A percentile compares a stretch with the other conserved stretches of the same genome.
Conservation (phyloP, 768 basidiomycete species). For the Boletus vinaceobasis region DNA sequence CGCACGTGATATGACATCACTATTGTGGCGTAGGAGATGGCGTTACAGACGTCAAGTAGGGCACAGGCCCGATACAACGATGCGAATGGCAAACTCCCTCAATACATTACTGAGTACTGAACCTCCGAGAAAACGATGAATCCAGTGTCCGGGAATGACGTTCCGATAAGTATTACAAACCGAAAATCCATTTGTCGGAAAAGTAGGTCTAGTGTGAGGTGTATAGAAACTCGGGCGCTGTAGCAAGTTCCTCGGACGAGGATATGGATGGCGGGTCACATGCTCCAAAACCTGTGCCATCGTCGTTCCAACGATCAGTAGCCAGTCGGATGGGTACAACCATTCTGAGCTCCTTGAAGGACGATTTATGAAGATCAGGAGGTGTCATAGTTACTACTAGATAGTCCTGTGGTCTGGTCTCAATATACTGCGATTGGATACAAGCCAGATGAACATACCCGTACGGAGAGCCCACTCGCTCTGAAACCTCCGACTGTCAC, state of each 20-base stretch:
- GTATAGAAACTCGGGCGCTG: slow-evolving; percentile 10
- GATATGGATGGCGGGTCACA: slow-evolving; percentile 13
- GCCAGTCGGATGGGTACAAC: slow-evolving; percentile 62
- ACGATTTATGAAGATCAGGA: slow-evolving; percentile 48
- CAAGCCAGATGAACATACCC: slow-evolving; percentile 39
- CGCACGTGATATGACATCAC: slow-evolving; percentile 30
- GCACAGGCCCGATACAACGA: not conserved
- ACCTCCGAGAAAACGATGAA: not conserved
- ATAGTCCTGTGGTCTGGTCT: slow-evolving; percentile 50
- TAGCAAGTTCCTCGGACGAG: slow-evolving; percentile 25
- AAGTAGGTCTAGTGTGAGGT: not conserved
- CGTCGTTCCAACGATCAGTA: slow-evolving; percentile 55
- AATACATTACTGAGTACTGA: not conserved
- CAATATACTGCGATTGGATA: not conserved
- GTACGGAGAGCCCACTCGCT: slow-evolving; percentile 60
- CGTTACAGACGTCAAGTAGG: too few species aligned
- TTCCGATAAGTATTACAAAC: not conserved
- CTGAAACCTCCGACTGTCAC: slow-evolving; percentile 61
- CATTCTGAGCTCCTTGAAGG: slow-evolving; percentile 58
- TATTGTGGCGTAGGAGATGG: not conserved
- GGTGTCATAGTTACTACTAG: slow-evolving; percentile 60
- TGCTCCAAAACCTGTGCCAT: slow-evolving; percentile 25
- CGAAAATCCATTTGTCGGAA: not conserved
- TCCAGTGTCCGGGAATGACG: not conserved
- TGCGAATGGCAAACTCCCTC: not conserved